Conservation (phyloP, 495 filamentous ascomycete species). For the Xanthoparmelia taractica region DNA sequence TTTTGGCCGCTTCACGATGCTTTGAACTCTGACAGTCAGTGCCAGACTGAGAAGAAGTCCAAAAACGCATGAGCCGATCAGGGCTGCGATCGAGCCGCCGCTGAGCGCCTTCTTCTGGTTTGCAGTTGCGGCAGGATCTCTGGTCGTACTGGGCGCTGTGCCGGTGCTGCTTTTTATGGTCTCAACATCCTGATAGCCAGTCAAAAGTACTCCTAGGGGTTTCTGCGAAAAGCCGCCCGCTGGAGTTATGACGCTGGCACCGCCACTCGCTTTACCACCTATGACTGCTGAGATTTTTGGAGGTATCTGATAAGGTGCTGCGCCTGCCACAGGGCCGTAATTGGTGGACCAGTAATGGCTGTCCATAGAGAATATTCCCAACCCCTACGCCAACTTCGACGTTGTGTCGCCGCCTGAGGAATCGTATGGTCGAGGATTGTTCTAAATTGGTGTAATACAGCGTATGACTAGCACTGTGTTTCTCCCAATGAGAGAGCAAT, state of each 20-base stretch:
- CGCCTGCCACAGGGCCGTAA: constrained; percentile 12
- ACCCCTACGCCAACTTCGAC: constrained; percentile 15
- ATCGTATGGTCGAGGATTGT: constrained; percentile 9
- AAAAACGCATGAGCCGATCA: neutral
- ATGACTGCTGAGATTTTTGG: constrained; percentile 15
- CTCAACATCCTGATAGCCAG: neutral
- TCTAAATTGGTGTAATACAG: constrained; percentile 11
- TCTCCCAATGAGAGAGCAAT: constrained; percentile 15
- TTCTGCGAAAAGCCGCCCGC: constrained; percentile 13
- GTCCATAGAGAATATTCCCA: constrained; percentile 22
- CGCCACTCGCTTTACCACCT: constrained; percentile 14
- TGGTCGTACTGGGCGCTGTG: neutral
- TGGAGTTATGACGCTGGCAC: constrained; percentile 13
- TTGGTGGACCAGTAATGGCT: constrained; percentile 16
- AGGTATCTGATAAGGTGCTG: constrained; percentile 13
- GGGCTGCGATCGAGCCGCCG: constrained; percentile 7
- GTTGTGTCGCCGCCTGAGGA: constrained; percentile 14
- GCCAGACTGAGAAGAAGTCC: neutral
- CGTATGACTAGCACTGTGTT: constrained; percentile 19
- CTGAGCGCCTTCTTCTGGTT: neutral
- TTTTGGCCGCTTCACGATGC: neutral
- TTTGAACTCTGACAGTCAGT: neutral
- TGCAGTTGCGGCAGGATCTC: neutral
- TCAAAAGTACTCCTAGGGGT: constrained; percentile 8
- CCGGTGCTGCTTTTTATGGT: neutral